Percentiles rank a stretch among this genome's conserved stretches.
These are phyloP conservation scores for Cryoendolithus antarcticus DNA, from an alignment of 2,329 filamentous ascomycete genomes.

Conservation along the genomic window DNA sequence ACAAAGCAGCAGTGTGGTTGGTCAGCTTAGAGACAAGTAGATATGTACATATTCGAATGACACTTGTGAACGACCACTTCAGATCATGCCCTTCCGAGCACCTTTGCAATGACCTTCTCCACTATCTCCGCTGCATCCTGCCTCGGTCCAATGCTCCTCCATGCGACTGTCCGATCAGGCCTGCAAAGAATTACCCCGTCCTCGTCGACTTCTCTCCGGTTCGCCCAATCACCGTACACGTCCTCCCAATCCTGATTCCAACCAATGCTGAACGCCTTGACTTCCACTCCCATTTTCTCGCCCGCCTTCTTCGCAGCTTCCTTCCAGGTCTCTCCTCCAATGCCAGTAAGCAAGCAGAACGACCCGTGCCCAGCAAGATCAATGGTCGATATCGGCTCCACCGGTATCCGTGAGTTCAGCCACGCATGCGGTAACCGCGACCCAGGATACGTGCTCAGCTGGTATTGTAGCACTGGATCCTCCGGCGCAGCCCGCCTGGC, in stretches of 20 bases:
- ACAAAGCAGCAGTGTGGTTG: too few species aligned
- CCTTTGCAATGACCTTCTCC: slow-evolving; percentile 14
- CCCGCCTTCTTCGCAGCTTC: slow-evolving; percentile 32
- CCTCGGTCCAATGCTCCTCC: slow-evolving; percentile 28
- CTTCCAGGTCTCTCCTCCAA: slow-evolving; percentile 45
- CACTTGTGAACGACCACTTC: too few species aligned
- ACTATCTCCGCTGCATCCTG: slow-evolving; percentile 14
- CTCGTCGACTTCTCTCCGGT: slow-evolving; percentile 42
- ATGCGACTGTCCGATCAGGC: slow-evolving; percentile 48
- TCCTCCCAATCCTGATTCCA: slow-evolving; percentile 49
- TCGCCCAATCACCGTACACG: slow-evolving; percentile 49
- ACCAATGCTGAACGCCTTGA: slow-evolving; percentile 43
- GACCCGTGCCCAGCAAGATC: slow-evolving; percentile 46
- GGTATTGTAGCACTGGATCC: slow-evolving; percentile 29
- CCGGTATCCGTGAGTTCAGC: slow-evolving; percentile 39
- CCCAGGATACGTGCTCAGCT: slow-evolving; percentile 43
- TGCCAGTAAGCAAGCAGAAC: slow-evolving; percentile 34
- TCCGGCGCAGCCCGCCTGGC: slow-evolving; percentile 11
- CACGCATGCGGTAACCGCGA: slow-evolving; percentile 50
- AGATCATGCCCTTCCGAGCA: slow-evolving; percentile 11
- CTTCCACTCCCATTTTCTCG: slow-evolving; percentile 30
- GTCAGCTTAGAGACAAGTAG: too few species aligned
- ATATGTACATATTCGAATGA: too few species aligned
- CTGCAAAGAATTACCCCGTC: slow-evolving; percentile 46
- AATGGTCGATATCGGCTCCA: slow-evolving; percentile 40